Evolutionary conservation across 305 asterid genomes (phyloP).

Genomic region (Salvia sclarea): DNA sequence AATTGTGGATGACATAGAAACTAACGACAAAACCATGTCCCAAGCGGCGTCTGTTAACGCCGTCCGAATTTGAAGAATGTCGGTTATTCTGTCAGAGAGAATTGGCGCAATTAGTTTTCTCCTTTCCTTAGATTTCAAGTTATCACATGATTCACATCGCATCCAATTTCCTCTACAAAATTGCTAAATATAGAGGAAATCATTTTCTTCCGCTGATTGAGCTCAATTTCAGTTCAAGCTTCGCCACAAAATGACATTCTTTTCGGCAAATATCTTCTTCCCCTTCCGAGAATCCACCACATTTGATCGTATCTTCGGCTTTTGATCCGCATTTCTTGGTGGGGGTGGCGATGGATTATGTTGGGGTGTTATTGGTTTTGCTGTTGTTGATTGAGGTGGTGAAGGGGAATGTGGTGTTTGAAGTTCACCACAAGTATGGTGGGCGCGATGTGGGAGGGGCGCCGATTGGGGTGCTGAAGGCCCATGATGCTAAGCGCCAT

Average conservation of each 20-base stretch:
- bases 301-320: neutral
- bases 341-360: constrained; percentile 41
- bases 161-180: neutral
- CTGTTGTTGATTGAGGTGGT: constrained; percentile 20
- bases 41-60: neutral
- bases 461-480: constrained; percentile 52
- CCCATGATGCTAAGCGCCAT: constrained; percentile 77
- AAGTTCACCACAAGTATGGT: constrained; percentile 73
- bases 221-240: constrained; percentile 19
- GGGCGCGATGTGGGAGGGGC: constrained; percentile 46
- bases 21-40: neutral
- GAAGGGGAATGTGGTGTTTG: constrained; percentile 56
- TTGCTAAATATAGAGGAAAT: constrained; percentile 18
- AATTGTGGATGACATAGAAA: neutral
- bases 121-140: constrained; percentile 9
- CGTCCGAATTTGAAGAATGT: neutral
- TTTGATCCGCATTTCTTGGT: too few species aligned
- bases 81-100: neutral
- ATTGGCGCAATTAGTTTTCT: neutral
- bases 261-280: neutral
- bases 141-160: too few species aligned
- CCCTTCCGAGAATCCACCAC: neutral
- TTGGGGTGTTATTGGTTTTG: constrained; percentile 25
- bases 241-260: constrained; percentile 7
- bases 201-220: constrained; percentile 27